These are phyloP conservation scores for Neofusicoccum umdonicola DNA, from an alignment of 2,329 filamentous ascomycete species.

Conservation along the genomic window DNA sequence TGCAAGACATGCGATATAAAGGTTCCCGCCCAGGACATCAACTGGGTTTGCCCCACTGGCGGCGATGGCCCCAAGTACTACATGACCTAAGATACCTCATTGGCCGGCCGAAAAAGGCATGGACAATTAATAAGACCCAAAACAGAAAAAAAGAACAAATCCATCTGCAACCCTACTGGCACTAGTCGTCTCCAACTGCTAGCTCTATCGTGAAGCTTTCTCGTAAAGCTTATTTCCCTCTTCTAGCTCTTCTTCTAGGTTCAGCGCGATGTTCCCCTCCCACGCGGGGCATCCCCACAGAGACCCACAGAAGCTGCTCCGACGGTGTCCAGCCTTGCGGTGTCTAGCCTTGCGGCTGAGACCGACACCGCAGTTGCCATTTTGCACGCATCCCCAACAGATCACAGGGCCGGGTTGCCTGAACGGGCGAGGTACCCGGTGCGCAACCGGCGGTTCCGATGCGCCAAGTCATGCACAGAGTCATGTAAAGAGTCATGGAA, in stretches of 20 bases:
- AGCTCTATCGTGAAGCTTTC: not conserved
- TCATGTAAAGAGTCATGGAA: not conserved
- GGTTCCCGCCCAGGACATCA: conserved; percentile 93
- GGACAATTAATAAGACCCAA: not conserved
- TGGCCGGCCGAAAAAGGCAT: not conserved
- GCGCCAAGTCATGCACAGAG: not conserved
- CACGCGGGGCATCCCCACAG: not conserved
- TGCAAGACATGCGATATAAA: conserved; percentile 99
- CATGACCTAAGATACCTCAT: conserved; percentile 47
- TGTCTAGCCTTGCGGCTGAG: not conserved
- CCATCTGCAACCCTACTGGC: not conserved
- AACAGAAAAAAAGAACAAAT: not conserved
- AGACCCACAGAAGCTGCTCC: not conserved
- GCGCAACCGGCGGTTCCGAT: not conserved
- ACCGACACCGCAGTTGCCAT: not conserved
- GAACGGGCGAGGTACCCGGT: not conserved
- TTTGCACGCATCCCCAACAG: not conserved
- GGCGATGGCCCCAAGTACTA: conserved; percentile 71
- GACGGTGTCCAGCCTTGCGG: not conserved
- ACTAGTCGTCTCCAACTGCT: not conserved
- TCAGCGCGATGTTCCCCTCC: too few species aligned
- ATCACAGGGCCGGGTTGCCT: not conserved
- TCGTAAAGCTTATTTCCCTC: not conserved
- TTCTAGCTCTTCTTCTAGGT: not conserved
- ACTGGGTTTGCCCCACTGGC: conserved; percentile 84